These are phyloP conservation scores for Vickermania spadyakhi DNA, from an alignment of 208 protist species.

Conservation along the genomic window DNA sequence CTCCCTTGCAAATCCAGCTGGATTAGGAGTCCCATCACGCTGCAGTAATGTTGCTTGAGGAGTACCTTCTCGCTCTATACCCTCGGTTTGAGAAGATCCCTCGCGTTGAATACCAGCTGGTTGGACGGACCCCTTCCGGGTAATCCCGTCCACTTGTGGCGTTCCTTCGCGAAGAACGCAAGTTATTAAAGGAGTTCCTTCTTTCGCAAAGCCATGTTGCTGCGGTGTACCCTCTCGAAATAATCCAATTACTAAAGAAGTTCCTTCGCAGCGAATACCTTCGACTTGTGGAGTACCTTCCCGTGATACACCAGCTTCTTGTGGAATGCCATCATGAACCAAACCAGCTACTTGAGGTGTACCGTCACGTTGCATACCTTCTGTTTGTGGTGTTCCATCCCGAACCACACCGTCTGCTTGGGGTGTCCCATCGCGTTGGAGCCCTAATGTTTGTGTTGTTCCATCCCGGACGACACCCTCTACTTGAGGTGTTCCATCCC, in stretches of 20 bases:
- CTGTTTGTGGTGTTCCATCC: not conserved
- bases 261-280: not conserved
- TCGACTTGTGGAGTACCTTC: not conserved
- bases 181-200: not conserved
- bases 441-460: not conserved
- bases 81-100: not conserved
- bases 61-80: not conserved
- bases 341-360: not conserved
- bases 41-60: not conserved
- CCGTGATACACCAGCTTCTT: not conserved
- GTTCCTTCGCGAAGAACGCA: not conserved
- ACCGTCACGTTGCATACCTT: not conserved
- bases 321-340: not conserved
- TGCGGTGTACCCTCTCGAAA: not conserved
- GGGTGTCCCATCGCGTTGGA: not conserved
- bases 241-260: not conserved
- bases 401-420: not conserved
- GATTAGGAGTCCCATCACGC: not conserved
- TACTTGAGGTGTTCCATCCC: not conserved
- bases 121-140: not conserved
- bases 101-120: not conserved
- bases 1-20: not conserved
- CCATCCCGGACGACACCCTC: not conserved
- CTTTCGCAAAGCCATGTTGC: not conserved
- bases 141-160: not conserved